phyloP scores from a whole-genome alignment of 2,329 filamentous ascomycete species.

The Cyclaneusma minus region DNA sequence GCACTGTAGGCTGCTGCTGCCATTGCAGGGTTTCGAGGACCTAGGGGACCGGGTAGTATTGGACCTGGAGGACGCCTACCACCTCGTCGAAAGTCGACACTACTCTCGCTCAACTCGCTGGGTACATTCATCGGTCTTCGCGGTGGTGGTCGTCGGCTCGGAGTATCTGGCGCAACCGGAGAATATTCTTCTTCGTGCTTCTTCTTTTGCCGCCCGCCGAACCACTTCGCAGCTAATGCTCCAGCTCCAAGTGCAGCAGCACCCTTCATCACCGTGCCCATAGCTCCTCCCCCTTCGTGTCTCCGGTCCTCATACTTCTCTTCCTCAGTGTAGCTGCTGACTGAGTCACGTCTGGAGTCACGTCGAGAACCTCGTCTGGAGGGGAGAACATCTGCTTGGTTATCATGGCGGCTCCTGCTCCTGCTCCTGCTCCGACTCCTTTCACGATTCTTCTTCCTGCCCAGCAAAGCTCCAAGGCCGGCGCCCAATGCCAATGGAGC shows the following conservation, averaged over 20 bases:
- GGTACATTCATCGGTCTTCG: conserved; percentile 9
- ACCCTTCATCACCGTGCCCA: conserved; percentile 41
- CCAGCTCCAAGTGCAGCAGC: conserved; percentile 48
- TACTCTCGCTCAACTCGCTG: conserved; percentile 31
- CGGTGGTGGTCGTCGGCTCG: conserved; percentile 29
- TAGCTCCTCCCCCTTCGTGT: conserved; percentile 36
- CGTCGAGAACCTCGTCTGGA: conserved; percentile 27
- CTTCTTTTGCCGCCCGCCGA: conserved; percentile 33
- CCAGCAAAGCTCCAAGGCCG: conserved; percentile 36
- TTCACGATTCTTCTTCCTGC: conserved; percentile 21
- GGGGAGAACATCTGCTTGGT: conserved; percentile 31
- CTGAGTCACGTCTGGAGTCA: conserved; percentile 32
- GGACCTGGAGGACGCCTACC: conserved; percentile 21
- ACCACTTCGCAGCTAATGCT: conserved; percentile 42
- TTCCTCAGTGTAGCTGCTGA: conserved; percentile 38
- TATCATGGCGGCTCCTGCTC: conserved; percentile 8
- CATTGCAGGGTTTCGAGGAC: conserved; percentile 24
- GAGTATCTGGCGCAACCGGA: conserved; percentile 45
- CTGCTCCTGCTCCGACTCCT: conserved; percentile 14
- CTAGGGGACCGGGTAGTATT: conserved; percentile 25
- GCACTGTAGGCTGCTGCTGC: conserved; percentile 32
- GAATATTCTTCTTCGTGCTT: conserved; percentile 45
- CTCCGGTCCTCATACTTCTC: conserved; percentile 39
- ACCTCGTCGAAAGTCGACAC: conserved; percentile 8
- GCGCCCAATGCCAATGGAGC: conserved; percentile 40